Percentiles rank a stretch among this genome's conserved stretches.
Conservation (phyloP, 331 rosid species). For the Acacia concinna region DNA sequence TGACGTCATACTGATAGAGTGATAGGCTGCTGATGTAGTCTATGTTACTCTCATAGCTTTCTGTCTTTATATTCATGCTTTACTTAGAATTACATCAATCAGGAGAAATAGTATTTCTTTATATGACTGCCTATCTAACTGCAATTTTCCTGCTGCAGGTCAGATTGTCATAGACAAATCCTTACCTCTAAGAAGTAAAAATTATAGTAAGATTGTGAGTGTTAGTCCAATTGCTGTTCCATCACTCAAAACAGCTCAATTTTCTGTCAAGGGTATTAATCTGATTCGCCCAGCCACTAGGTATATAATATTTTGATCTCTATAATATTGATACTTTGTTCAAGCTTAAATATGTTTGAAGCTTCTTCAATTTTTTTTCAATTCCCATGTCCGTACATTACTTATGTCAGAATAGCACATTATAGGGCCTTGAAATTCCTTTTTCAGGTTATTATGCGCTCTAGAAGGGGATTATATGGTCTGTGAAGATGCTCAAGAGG, state of each 20-base stretch:
- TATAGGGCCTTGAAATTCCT: conserved; percentile 29
- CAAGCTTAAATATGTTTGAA: conserved; percentile 3
- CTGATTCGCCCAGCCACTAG: conserved; percentile 63
- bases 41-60: background rate
- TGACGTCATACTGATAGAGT: background rate
- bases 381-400: conserved; percentile 14
- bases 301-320: conserved; percentile 37
- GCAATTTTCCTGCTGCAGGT: conserved; percentile 56
- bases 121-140: conserved; percentile 19
- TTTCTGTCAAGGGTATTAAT: conserved; percentile 74
- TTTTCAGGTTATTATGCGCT: conserved; percentile 75
- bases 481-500: conserved; percentile 56
- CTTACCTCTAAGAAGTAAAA: conserved; percentile 61
- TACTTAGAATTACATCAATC: background rate
- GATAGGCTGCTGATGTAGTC: conserved; percentile 2
- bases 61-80: background rate
- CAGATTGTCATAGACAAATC: conserved; percentile 75
- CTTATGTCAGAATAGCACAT: conserved; percentile 21
- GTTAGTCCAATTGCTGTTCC: conserved; percentile 83
- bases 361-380: background rate
- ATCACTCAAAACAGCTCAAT: conserved; percentile 60
- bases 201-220: conserved; percentile 57
- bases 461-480: conserved; percentile 76
- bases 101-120: conserved; percentile 13
- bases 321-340: conserved; percentile 8